These are phyloP conservation scores for Rhododendron henanense DNA, from an alignment of 148 eudicot genomes.

Conservation along the genomic window DNA sequence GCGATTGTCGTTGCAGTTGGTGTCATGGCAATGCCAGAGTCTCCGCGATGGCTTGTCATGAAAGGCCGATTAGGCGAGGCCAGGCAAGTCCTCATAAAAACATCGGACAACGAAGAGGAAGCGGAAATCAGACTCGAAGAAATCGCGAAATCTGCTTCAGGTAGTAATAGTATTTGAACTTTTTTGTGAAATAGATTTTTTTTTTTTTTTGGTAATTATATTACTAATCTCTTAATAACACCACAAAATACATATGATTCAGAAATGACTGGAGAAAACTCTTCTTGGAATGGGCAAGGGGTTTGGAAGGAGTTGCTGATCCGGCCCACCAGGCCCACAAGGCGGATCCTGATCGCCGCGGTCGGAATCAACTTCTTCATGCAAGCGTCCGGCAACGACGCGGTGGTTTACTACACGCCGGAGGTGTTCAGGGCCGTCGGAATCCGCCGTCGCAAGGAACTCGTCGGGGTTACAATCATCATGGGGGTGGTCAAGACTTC, in stretches of 20 bases:
- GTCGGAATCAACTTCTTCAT: constrained; percentile 90
- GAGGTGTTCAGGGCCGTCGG: constrained; percentile 85
- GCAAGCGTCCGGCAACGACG: constrained; percentile 97
- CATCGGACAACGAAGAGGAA: constrained; percentile 52
- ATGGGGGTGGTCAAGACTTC: constrained; percentile 79
- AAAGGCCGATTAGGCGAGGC: constrained; percentile 57
- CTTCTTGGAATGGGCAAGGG: constrained; percentile 44
- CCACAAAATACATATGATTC: background rate
- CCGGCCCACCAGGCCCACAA: constrained; percentile 40
- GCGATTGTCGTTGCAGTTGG: constrained; percentile 51
- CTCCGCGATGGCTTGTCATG: constrained; percentile 92
- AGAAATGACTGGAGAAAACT: background rate
- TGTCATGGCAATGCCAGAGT: constrained; percentile 77
- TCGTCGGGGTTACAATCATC: constrained; percentile 65
- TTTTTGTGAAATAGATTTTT: too few relatives aligned
- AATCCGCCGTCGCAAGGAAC: constrained; percentile 36
- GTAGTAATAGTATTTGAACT: background rate
- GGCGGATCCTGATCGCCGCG: constrained; percentile 65
- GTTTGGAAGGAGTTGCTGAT: constrained; percentile 77
- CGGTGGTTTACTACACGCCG: constrained; percentile 88
- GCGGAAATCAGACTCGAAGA: constrained; percentile 59
- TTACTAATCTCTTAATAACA: background rate
- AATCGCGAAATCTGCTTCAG: constrained; percentile 40
- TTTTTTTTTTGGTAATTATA: background rate
- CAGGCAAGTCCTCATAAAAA: constrained; percentile 38